Percentiles rank a stretch among this genome's conserved stretches.
Evolutionary conservation across 768 basidiomycete species (phyloP).

Genomic region (Hygrophorus pudorinus): DNA sequence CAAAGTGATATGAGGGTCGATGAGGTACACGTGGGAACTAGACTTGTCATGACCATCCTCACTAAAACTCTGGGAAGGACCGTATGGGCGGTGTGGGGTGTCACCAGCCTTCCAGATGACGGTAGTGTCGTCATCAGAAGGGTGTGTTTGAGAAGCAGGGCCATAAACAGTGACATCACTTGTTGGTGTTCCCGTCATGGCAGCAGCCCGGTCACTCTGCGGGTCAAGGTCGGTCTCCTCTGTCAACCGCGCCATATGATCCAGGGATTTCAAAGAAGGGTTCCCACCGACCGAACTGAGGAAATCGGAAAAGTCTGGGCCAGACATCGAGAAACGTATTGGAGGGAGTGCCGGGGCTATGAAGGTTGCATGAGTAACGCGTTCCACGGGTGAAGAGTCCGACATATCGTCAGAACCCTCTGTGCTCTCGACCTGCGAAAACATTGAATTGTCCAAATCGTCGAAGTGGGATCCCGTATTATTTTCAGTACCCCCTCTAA

Average conservation of each 20-base stretch:
- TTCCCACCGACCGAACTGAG: slow-evolving; percentile 48
- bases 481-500: slow-evolving; percentile 4
- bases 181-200: slow-evolving; percentile 17
- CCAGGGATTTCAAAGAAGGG: slow-evolving; percentile 35
- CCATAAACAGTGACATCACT: slow-evolving; percentile 16
- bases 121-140: slow-evolving; percentile 1
- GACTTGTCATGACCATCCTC: background rate
- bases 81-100: background rate
- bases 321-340: slow-evolving; percentile 83
- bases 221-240: slow-evolving; percentile 18
- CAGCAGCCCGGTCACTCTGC: slow-evolving; percentile 20
- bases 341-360: slow-evolving; percentile 84
- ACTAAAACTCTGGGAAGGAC: background rate
- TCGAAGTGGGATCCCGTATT: slow-evolving; percentile 14
- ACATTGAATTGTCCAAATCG: slow-evolving; percentile 12
- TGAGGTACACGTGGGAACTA: background rate
- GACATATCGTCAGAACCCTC: slow-evolving; percentile 30
- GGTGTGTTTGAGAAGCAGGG: slow-evolving; percentile 5
- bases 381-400: slow-evolving; percentile 58
- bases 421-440: slow-evolving; percentile 23
- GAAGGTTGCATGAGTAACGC: slow-evolving; percentile 61
- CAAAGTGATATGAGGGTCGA: slow-evolving; percentile 27
- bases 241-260: slow-evolving; percentile 35
- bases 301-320: slow-evolving; percentile 71
- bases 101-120: background rate